These are phyloP conservation scores for Naematelia aurantialba DNA, from an alignment of 768 basidiomycete species.

Conservation along the genomic window DNA sequence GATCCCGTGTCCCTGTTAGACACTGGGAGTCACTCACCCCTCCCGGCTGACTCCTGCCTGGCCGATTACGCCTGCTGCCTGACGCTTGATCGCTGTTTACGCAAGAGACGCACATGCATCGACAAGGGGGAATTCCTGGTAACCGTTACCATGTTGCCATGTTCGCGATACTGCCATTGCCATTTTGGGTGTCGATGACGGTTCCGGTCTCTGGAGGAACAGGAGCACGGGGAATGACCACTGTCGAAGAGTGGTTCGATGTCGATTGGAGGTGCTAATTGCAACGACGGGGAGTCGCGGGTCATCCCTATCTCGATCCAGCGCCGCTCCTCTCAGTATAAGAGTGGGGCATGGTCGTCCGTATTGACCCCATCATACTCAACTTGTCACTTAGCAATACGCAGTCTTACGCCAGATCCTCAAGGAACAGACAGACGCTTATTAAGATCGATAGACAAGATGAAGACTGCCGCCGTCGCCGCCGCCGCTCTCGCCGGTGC, in stretches of 20 bases:
- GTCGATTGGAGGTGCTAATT: background rate
- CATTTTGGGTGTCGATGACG: no score
- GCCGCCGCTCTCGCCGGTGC: slow-evolving; percentile 1
- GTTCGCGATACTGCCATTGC: no score
- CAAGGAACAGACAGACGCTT: no score
- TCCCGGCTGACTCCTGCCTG: background rate
- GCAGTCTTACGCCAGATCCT: no score
- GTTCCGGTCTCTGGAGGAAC: background rate
- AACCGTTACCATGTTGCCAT: background rate
- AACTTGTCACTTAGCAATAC: no score
- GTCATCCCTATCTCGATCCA: background rate
- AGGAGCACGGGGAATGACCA: background rate
- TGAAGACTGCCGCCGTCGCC: slow-evolving; percentile 7
- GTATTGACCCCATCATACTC: no score
- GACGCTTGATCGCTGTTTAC: no score
- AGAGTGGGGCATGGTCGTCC: no score
- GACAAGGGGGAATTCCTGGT: background rate
- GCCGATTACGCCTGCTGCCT: no score
- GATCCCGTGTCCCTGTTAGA: background rate
- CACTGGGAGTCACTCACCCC: no score
- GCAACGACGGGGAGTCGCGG: background rate
- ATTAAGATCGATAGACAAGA: no score
- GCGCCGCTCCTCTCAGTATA: background rate
- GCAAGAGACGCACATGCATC: no score
- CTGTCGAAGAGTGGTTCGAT: background rate